A percentile compares a stretch with the other conserved stretches of the same genome.
phyloP scores from a whole-genome alignment of 2,329 filamentous ascomycete genomes.

The Cercospora zeae-maydis region DNA sequence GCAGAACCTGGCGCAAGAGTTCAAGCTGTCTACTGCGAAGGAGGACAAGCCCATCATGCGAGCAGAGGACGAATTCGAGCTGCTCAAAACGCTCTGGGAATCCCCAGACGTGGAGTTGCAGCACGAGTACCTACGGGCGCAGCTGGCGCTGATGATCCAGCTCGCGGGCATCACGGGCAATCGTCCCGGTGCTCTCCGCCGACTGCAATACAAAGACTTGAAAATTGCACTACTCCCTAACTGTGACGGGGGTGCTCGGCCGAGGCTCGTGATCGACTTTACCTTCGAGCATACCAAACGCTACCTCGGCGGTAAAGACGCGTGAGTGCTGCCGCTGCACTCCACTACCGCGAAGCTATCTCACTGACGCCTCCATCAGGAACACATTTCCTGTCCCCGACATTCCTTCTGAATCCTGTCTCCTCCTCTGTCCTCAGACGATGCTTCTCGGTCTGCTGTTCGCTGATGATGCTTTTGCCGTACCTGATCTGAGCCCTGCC shows the following conservation, averaged over 20 bases:
- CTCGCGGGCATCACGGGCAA: conserved; percentile 19
- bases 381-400: conserved; percentile 21
- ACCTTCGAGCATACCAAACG: conserved; percentile 22
- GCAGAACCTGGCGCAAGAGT: conserved; percentile 16
- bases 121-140: conserved; percentile 15
- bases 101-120: conserved; percentile 16
- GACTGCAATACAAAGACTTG: conserved; percentile 15
- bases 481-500: background rate
- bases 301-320: conserved; percentile 23
- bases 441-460: conserved; percentile 18
- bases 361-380: conserved; percentile 4
- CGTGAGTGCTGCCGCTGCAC: conserved; percentile 4
- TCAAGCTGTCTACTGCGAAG: conserved; percentile 16
- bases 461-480: conserved; percentile 17
- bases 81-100: conserved; percentile 19
- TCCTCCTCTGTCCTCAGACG: conserved; percentile 20
- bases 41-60: conserved; percentile 13
- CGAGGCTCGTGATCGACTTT: conserved; percentile 18
- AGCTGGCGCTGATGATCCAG: conserved; percentile 20
- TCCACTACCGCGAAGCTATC: background rate
- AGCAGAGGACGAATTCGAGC: conserved; percentile 19
- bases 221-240: conserved; percentile 17
- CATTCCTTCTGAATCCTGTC: conserved; percentile 15
- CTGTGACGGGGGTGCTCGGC: conserved; percentile 12
- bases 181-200: conserved; percentile 14